phyloP scores from a whole-genome alignment of 2,329 filamentous ascomycete genomes.

The Aspergillus sclerotialis region DNA sequence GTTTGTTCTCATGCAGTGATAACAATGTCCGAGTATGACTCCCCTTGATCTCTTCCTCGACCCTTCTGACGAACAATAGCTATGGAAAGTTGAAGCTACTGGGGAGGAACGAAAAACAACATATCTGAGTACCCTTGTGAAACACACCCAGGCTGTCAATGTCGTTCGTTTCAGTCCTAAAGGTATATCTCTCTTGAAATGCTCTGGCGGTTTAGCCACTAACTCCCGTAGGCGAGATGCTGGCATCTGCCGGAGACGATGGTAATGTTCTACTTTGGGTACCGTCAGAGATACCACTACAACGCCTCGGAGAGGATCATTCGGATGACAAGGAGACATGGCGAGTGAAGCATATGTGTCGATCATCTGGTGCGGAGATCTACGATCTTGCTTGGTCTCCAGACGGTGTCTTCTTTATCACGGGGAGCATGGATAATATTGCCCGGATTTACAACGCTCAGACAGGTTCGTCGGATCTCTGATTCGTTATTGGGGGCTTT shows the following conservation, averaged over 20 bases:
- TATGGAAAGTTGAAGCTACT: conserved; percentile 84
- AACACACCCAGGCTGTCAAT: conserved; percentile 96
- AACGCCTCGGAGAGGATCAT: conserved; percentile 72
- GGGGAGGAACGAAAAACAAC: conserved; percentile 84
- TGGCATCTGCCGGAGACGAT: conserved; percentile 93
- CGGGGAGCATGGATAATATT: conserved; percentile 98
- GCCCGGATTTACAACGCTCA: conserved; percentile 93
- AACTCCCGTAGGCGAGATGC: conserved; percentile 64
- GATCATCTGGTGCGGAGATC: conserved; percentile 89
- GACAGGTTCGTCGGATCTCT: conserved; percentile 56
- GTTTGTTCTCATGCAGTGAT: conserved; percentile 45
- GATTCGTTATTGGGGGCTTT: neutral
- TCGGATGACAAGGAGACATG: conserved; percentile 94
- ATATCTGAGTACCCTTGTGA: conserved; percentile 83
- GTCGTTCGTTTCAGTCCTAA: conserved; percentile 93
- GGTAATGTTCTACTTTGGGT: conserved; percentile 97
- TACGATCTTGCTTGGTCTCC: conserved; percentile 99
- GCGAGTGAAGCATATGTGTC: conserved; percentile 96
- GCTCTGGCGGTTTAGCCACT: conserved; percentile 8
- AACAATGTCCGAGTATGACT: conserved; percentile 81
- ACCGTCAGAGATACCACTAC: conserved; percentile 67
- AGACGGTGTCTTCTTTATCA: conserved; percentile 94
- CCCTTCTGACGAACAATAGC: conserved; percentile 47
- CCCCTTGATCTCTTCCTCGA: conserved; percentile 6
- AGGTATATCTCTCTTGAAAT: conserved; percentile 48